Conservation (phyloP, 176 grass and related monocot genomes). For the Pontederia crassipes region DNA sequence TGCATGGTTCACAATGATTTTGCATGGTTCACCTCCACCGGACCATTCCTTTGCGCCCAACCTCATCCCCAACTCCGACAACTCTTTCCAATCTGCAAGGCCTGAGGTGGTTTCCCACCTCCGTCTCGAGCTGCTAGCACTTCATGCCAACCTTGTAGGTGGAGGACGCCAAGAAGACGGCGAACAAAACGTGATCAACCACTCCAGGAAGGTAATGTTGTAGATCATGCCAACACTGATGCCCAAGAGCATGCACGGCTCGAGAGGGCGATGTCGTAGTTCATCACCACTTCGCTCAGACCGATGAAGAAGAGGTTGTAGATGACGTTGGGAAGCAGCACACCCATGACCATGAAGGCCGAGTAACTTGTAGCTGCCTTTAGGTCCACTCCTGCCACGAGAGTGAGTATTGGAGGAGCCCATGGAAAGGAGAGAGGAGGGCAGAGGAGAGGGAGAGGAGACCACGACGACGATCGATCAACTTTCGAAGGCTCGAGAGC, state of each 20-base stretch:
- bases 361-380: constrained; percentile 47
- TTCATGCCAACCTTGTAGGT: constrained; percentile 57
- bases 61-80: too few species aligned
- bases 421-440: too few species aligned
- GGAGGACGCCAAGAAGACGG: constrained; percentile 48
- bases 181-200: constrained; percentile 72
- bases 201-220: constrained; percentile 78
- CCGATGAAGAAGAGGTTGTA: constrained; percentile 35
- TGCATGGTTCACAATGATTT: too few species aligned
- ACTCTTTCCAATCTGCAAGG: too few species aligned
- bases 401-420: constrained; percentile 57
- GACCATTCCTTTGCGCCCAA: too few species aligned
- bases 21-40: too few species aligned
- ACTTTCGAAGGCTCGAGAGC: too few species aligned
- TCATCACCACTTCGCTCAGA: constrained; percentile 21
- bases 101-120: too few species aligned
- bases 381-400: constrained; percentile 44
- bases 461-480: too few species aligned
- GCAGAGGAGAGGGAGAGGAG: too few species aligned
- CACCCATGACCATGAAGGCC: constrained; percentile 72
- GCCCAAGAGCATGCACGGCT: constrained; percentile 68
- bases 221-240: constrained; percentile 65
- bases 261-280: constrained; percentile 57
- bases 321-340: constrained; percentile 46
- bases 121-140: constrained; percentile 45